phyloP scores from a whole-genome alignment of 2,329 filamentous ascomycete genomes.

The Dactylellina cionopaga region DNA sequence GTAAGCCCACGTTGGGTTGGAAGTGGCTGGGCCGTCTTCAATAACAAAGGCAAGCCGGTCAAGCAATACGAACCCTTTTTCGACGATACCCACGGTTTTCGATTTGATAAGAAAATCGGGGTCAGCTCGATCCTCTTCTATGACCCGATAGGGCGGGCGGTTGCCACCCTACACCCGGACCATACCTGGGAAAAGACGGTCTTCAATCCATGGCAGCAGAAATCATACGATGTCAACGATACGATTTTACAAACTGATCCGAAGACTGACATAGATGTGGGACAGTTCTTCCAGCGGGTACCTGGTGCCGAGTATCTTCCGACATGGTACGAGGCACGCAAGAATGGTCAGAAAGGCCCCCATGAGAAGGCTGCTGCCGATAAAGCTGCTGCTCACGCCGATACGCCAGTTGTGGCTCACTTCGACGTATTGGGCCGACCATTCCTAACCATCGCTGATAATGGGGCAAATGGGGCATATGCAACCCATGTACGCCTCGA shows the following conservation, averaged over 20 bases:
- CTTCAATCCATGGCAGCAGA: conserved; percentile 12
- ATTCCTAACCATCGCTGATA: conserved; percentile 2
- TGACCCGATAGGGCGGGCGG: conserved; percentile 44
- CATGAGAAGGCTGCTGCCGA: conserved; percentile 5
- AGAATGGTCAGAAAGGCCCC: conserved; percentile 13
- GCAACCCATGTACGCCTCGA: background rate
- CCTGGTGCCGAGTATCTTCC: conserved; percentile 37
- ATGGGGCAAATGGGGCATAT: background rate
- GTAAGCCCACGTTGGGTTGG: conserved; percentile 47
- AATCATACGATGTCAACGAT: conserved; percentile 7
- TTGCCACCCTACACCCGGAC: conserved; percentile 52
- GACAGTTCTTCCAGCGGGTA: conserved; percentile 1
- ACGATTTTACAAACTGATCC: conserved; percentile 16
- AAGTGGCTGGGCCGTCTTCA: conserved; percentile 54
- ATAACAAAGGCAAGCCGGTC: conserved; percentile 55
- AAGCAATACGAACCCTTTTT: conserved; percentile 55
- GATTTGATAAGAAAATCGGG: conserved; percentile 17
- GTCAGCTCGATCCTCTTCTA: conserved; percentile 33
- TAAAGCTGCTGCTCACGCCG: conserved; percentile 24
- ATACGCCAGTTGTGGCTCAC: conserved; percentile 24
- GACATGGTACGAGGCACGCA: conserved; percentile 50
- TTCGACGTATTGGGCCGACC: conserved; percentile 13
- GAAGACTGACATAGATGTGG: conserved; percentile 16
- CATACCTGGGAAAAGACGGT: conserved; percentile 54
- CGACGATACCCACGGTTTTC: conserved; percentile 43